Percentiles rank a stretch among this genome's conserved stretches.
Evolutionary conservation across 169 alveolate genomes (phyloP).

Genomic region (Plasmodium gaboni): DNA sequence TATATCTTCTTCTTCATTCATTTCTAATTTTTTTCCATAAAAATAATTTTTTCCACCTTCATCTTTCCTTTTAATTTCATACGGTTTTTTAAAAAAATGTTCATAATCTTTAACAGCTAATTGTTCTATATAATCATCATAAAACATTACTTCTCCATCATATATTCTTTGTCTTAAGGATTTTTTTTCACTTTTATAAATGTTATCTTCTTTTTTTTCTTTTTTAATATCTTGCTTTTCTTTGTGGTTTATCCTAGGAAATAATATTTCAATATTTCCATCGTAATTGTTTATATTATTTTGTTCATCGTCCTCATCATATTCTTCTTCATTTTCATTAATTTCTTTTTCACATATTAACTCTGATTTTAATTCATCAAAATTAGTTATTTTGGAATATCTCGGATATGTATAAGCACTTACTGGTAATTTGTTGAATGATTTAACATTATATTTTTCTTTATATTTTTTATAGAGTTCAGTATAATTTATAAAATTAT

Average conservation of each 20-base stretch:
- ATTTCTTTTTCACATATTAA: constrained; percentile 23
- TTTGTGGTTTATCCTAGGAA: constrained; percentile 13
- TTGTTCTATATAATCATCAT: constrained; percentile 68
- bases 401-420: constrained; percentile 46
- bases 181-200: constrained; percentile 44
- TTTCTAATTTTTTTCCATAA: constrained; percentile 58
- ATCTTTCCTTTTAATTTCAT: constrained; percentile 57
- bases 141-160: constrained; percentile 82
- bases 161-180: constrained; percentile 77
- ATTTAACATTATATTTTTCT: constrained; percentile 24
- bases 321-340: background rate
- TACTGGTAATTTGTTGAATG: constrained; percentile 53
- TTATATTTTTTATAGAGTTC: constrained; percentile 56
- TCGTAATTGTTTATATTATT: constrained; percentile 10
- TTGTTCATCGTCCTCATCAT: background rate
- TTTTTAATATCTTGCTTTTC: background rate
- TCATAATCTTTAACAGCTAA: constrained; percentile 70
- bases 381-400: constrained; percentile 18
- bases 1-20: constrained; percentile 50
- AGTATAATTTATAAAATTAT: constrained; percentile 24
- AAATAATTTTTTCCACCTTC: constrained; percentile 77
- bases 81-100: constrained; percentile 69
- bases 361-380: constrained; percentile 66
- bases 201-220: background rate
- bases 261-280: constrained; percentile 25